phyloP scores from a whole-genome alignment of 306 rosid genomes.

The Cicer yamashitae region DNA sequence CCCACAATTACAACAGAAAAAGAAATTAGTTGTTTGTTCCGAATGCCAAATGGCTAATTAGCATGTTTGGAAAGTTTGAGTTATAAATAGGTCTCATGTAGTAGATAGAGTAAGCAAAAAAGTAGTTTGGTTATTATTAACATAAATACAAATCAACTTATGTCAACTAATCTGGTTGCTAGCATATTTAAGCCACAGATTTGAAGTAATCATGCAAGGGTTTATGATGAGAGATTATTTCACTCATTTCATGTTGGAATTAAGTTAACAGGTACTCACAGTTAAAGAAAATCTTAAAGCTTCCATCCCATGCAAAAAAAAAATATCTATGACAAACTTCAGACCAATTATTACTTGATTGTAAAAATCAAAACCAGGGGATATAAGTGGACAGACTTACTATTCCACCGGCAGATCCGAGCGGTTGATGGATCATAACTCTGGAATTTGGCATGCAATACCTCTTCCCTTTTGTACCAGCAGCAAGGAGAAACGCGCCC shows the following conservation, averaged over 20 bases:
- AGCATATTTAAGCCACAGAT: slow-evolving; percentile 1
- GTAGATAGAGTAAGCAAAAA: no score
- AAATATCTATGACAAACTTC: not conserved
- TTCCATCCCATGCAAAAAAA: slow-evolving; percentile 26
- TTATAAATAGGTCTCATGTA: no score
- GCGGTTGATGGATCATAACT: slow-evolving; percentile 98
- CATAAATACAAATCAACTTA: not conserved
- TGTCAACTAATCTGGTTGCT: not conserved
- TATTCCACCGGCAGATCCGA: slow-evolving; percentile 81
- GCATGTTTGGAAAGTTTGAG: no score
- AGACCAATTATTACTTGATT: slow-evolving; percentile 14
- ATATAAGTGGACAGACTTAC: slow-evolving; percentile 54
- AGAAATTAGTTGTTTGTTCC: no score
- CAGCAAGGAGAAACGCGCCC: slow-evolving; percentile 96
- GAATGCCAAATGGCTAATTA: no score
- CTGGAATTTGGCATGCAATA: slow-evolving; percentile 95
- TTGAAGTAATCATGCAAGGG: not conserved
- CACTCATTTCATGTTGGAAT: not conserved
- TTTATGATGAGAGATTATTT: not conserved
- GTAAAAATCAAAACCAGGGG: slow-evolving; percentile 4
- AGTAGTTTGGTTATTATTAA: no score
- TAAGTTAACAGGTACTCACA: slow-evolving; percentile 1
- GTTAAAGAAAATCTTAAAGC: slow-evolving; percentile 1
- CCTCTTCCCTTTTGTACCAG: slow-evolving; percentile 92
- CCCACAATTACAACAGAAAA: no score